Evolutionary conservation across 2,329 filamentous ascomycete genomes (phyloP).

Genomic region (Penicillium psychrosexuale): DNA sequence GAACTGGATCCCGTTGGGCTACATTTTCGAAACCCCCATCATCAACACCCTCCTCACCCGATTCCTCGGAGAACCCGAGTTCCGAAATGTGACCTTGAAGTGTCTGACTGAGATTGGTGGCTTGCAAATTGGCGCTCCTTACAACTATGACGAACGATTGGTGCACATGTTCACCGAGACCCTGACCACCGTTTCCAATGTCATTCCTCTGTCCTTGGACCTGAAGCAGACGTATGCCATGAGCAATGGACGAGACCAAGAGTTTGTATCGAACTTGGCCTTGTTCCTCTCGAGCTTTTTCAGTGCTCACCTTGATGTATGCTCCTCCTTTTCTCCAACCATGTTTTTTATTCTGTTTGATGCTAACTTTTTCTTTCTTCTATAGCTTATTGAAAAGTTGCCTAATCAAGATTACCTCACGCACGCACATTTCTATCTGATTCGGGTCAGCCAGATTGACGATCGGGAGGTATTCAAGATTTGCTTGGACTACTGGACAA

Average conservation of each 20-base stretch:
- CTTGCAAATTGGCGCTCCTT: conserved; percentile 72
- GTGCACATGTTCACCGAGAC: conserved; percentile 99
- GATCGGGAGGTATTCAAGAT: conserved; percentile 99
- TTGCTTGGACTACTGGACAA: conserved; percentile 98
- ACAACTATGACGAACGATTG: conserved; percentile 89
- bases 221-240: conserved; percentile 86
- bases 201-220: conserved; percentile 86
- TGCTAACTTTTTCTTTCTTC: conserved; percentile 6
- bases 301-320: conserved; percentile 79
- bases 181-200: conserved; percentile 84
- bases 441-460: conserved; percentile 97
- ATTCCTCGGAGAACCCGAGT: conserved; percentile 90
- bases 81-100: conserved; percentile 94
- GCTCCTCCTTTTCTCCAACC: conserved; percentile 11
- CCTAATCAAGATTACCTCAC: conserved; percentile 93
- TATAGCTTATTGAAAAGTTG: conserved; percentile 84
- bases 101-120: conserved; percentile 96
- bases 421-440: conserved; percentile 96
- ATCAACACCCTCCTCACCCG: conserved; percentile 91
- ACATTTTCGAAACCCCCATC: conserved; percentile 96
- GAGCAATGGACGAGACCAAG: conserved; percentile 90
- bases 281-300: conserved; percentile 98
- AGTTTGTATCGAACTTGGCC: conserved; percentile 95
- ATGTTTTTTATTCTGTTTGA: background rate
- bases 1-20: conserved; percentile 98